These are phyloP conservation scores for Cladosporium austrohemisphaericum DNA, from an alignment of 2,329 filamentous ascomycete species.

Conservation along the genomic window DNA sequence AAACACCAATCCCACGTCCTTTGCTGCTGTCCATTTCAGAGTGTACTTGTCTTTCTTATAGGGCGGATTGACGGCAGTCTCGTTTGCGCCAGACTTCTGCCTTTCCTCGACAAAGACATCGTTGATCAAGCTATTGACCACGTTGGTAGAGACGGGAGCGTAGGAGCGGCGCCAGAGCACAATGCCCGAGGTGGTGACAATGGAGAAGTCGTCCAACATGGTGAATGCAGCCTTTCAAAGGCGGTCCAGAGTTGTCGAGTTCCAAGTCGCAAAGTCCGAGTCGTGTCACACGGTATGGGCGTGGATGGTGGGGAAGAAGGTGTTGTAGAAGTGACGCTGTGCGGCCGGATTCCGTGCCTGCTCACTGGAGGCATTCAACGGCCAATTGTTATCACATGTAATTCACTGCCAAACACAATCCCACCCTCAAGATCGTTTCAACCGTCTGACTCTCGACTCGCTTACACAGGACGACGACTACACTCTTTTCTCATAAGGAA, in stretches of 20 bases:
- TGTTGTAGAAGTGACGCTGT: background rate
- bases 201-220: conserved; percentile 97
- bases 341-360: conserved; percentile 6
- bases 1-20: conserved; percentile 92
- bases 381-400: conserved; percentile 11
- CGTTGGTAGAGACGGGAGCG: conserved; percentile 69
- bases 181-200: conserved; percentile 90
- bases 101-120: conserved; percentile 98
- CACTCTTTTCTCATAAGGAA: background rate
- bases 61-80: conserved; percentile 62
- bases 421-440: background rate
- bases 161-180: conserved; percentile 94
- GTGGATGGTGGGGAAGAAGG: conserved; percentile 4
- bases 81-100: conserved; percentile 52
- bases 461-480: too few species aligned
- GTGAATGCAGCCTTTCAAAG: too few species aligned
- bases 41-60: conserved; percentile 94
- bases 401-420: background rate
- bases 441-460: too few species aligned
- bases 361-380: background rate
- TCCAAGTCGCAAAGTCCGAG: background rate
- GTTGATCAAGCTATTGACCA: conserved; percentile 92
- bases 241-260: conserved; percentile 2
- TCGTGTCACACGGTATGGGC: too few species aligned
- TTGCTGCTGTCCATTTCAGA: conserved; percentile 86